Evolutionary conservation across 1,139 yeast species (phyloP).

Genomic region (Hansenula sp.): DNA sequence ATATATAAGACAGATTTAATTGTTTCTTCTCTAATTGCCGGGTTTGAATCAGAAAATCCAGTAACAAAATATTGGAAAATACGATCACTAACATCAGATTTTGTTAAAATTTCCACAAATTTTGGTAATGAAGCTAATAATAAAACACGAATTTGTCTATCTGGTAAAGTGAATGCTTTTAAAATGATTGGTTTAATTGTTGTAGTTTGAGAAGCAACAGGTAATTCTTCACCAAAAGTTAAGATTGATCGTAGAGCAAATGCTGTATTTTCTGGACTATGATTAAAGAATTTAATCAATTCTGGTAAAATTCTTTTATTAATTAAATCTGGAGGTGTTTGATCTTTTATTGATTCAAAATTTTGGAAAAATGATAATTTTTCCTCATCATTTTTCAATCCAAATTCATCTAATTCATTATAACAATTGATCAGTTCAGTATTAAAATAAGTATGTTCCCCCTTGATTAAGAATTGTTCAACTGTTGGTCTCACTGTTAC

Average conservation of each 20-base stretch:
- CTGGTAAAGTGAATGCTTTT: conserved; percentile 59
- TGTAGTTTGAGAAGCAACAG: conserved; percentile 36
- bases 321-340: conserved; percentile 57
- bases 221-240: conserved; percentile 38
- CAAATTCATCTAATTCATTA: conserved; percentile 46
- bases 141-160: conserved; percentile 71
- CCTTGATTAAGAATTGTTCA: conserved; percentile 45
- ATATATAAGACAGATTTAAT: conserved; percentile 63
- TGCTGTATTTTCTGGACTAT: conserved; percentile 25
- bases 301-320: conserved; percentile 68
- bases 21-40: conserved; percentile 76
- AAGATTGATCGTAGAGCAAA: conserved; percentile 43
- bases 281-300: conserved; percentile 38
- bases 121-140: conserved; percentile 61
- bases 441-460: conserved; percentile 35
- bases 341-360: conserved; percentile 29
- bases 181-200: conserved; percentile 61
- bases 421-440: conserved; percentile 45
- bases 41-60: conserved; percentile 85
- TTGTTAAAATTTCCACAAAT: conserved; percentile 47
- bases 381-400: conserved; percentile 44
- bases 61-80: conserved; percentile 64
- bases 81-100: conserved; percentile 61
- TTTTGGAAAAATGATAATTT: conserved; percentile 50
- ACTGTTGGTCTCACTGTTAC: conserved; percentile 41